Percentiles rank a stretch among this genome's conserved stretches.
phyloP scores from a whole-genome alignment of 257 asterid genomes.

The Solanum medicagineum region DNA sequence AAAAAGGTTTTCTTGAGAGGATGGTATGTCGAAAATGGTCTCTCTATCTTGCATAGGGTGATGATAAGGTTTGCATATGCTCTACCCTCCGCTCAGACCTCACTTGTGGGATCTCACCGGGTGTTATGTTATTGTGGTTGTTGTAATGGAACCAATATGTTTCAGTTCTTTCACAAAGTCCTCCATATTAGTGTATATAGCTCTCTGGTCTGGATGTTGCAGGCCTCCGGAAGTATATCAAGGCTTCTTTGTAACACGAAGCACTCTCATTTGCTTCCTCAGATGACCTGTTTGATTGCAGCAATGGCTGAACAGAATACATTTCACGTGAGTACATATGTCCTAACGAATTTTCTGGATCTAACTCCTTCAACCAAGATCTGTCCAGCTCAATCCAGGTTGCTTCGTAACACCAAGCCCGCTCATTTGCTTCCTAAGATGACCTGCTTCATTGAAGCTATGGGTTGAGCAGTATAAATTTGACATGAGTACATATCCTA shows the following conservation, averaged over 20 bases:
- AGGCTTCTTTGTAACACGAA: constrained; percentile 55
- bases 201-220: constrained; percentile 37
- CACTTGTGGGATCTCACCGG: neutral
- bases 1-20: neutral
- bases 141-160: constrained; percentile 26
- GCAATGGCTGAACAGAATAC: constrained; percentile 37
- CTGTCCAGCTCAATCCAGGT: constrained; percentile 85
- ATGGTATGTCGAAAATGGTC: neutral
- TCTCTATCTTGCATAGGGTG: neutral
- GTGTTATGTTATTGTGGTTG: neutral
- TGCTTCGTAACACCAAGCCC: constrained; percentile 48
- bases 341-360: constrained; percentile 62
- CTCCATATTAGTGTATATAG: constrained; percentile 31
- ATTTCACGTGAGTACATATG: constrained; percentile 59
- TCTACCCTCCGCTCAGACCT: neutral
- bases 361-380: constrained; percentile 51
- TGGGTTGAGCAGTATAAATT: constrained; percentile 45
- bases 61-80: neutral
- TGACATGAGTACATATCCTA: constrained; percentile 58
- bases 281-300: constrained; percentile 31
- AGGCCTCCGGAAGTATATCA: constrained; percentile 58
- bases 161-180: constrained; percentile 25
- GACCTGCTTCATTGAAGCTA: constrained; percentile 35
- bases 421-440: constrained; percentile 40
- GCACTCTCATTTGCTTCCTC: constrained; percentile 39